Base-by-base conservation (phyloP, 225 moss, liverwort and hornwort species). In the Pleurozium schreberi region DNA sequence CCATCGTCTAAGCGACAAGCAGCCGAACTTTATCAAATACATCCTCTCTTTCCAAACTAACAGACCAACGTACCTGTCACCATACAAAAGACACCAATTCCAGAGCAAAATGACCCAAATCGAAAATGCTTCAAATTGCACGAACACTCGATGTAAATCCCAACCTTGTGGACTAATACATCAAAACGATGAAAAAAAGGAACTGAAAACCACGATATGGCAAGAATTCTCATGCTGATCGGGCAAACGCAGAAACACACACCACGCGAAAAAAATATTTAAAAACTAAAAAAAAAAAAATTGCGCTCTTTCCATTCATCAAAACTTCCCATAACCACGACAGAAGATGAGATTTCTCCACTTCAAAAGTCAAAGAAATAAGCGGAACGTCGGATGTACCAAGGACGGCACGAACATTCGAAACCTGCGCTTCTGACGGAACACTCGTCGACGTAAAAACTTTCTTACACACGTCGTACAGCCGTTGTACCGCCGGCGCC, bases 381-480 rank as follows among this genome's bases (percentile, higher is more conserved):
- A 43, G 47, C 36, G 87, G 76, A 70, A 7, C 26, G 11, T 34
- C 2, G 42, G 15, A 47, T 27, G 84, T 93, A 96, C 96, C 96
- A 67, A 96, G 84, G 21, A 95, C 89, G 26, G 90, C 84, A 59
- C 96, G 97, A 78, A 99, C 99, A 77, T 94, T 93, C 68, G 95
- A 94, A 90, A 97, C 91, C 50, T 94, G 94, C 87, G 87, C 89
- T 77, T 94, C 93, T 68, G 96, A 93, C 52, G 99, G 96, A 79
- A 95, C 91, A 82, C 92, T 80, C 19, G 95, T 90, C 31, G 95
- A 88, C 61, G 94, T 93, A 64, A 99, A 99, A 63, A 95, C 92
- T 82, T 94, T 94, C 91, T 93, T 96, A 80, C 99, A 97, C 65
- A 96, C 95, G 82, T 99, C 99, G 86, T 97, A 96, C 86, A 99